Conservation (phyloP, 495 filamentous ascomycete genomes). For the Lasiosphaeris hirsuta region DNA sequence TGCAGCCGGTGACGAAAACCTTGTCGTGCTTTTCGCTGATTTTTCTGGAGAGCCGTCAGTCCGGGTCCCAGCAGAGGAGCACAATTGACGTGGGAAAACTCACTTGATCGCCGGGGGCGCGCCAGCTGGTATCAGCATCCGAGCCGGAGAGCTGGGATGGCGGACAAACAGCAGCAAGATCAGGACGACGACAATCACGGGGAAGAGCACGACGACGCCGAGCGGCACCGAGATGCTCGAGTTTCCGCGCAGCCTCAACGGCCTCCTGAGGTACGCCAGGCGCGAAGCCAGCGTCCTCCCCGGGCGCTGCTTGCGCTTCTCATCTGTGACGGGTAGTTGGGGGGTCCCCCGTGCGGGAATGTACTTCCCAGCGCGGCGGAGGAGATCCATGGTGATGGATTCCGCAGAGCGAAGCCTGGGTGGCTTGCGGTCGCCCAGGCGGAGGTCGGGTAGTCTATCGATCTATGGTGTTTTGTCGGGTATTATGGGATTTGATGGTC, state of each 20-base stretch:
- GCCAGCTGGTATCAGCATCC: slow-evolving; percentile 84
- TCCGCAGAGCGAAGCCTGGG: slow-evolving; percentile 15
- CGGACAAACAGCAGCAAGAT: slow-evolving; percentile 87
- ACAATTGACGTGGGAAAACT: slow-evolving; percentile 1
- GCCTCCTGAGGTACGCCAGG: slow-evolving; percentile 82
- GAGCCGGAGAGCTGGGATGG: slow-evolving; percentile 78
- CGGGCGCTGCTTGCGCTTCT: slow-evolving; percentile 38
- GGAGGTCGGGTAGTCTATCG: slow-evolving; percentile 10
- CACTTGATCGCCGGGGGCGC: slow-evolving; percentile 91
- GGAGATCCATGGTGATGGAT: slow-evolving; percentile 50
- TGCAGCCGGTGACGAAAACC: slow-evolving; percentile 88
- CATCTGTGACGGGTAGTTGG: slow-evolving; percentile 43
- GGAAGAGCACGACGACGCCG: slow-evolving; percentile 89
- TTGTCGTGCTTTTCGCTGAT: slow-evolving; percentile 97
- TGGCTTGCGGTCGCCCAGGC: slow-evolving; percentile 4
- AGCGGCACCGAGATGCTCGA: slow-evolving; percentile 91
- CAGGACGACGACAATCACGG: slow-evolving; percentile 84
- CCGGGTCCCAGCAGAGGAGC: neutral
- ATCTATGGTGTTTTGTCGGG: neutral
- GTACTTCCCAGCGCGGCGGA: slow-evolving; percentile 51
- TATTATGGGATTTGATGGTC: no score
- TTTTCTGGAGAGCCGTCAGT: slow-evolving; percentile 57
- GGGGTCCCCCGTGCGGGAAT: slow-evolving; percentile 38
- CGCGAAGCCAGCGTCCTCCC: slow-evolving; percentile 38
- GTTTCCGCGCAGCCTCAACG: slow-evolving; percentile 89